Base-by-base conservation (phyloP, 768 basidiomycete species). In the Lentinus brumalis region DNA sequence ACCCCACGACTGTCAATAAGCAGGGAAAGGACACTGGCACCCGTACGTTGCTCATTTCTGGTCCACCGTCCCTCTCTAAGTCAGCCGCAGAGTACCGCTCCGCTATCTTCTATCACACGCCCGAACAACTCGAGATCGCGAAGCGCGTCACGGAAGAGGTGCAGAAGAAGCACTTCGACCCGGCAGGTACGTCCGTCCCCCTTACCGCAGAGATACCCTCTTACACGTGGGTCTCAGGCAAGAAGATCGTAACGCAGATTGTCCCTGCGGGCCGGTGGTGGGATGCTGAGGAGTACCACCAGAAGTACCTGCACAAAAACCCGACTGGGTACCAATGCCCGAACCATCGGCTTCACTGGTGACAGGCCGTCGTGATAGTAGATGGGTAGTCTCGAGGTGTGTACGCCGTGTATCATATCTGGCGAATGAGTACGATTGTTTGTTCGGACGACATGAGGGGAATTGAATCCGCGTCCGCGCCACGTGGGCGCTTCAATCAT, bases 291-390 rank as follows among this genome's bases (percentile, higher is more conserved):
- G 83, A 88, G 4, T 92, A 94, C 68, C 91, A 94, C 74, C 93
- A 94, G 65, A 78, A 90, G 32, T 94, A 93, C 69, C 73, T 86
- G 56, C 87, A 86, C 77, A 89, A 90, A 78, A 92, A 97, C 71
- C 93, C 96, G 0, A 69, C 70, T 11, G 96, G 96, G 9, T 97
- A 97, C 71, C 92, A 95, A 67, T 98, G 96, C 75, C 88, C 95
- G 0, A 94, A 90, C 2, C 95, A 96, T 74, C 80, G 77, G 41
- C 76, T 96, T 49, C 87, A 93, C 69, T 96, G 94, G 94, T 94
- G 74, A 74, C 35, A 35, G 6, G 11, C 7, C 35, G 11, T 11
- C 7, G 7, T 6, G 35, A 35, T 35, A 11, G 35, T 35, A 11
- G 11, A 7, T 35, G 35, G 6, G 35, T 35, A 35, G 35, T 35